phyloP scores from a whole-genome alignment of 805 yeast species.

The Cyberlindnera lachancei region DNA sequence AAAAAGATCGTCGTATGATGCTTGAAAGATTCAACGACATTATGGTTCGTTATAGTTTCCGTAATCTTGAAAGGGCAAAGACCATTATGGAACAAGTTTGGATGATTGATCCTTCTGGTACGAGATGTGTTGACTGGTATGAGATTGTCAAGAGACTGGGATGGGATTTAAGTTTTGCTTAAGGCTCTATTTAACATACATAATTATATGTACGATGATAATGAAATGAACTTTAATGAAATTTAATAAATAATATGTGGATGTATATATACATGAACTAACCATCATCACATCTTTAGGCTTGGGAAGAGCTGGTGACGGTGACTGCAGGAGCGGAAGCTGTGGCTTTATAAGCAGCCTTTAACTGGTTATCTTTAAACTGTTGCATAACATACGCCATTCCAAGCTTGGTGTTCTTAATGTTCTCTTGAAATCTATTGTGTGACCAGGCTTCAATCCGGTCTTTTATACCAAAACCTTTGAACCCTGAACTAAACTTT shows the following conservation, averaged over 20 bases:
- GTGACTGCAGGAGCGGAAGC: no score
- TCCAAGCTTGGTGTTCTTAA: slow-evolving; percentile 61
- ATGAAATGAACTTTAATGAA: no score
- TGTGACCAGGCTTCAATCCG: slow-evolving; percentile 81
- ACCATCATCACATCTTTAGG: neutral
- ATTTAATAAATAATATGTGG: no score
- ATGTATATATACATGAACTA: neutral
- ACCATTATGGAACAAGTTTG: slow-evolving; percentile 33
- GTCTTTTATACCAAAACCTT: slow-evolving; percentile 52
- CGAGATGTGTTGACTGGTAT: slow-evolving; percentile 66
- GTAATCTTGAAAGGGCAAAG: slow-evolving; percentile 44
- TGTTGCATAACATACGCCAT: slow-evolving; percentile 71
- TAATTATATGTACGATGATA: neutral
- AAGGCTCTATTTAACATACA: neutral
- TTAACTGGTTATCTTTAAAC: slow-evolving; percentile 27
- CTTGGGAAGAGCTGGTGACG: no score
- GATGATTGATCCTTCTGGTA: slow-evolving; percentile 42
- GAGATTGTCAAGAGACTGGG: slow-evolving; percentile 55
- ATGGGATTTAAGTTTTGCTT: slow-evolving; percentile 77
- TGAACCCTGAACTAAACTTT: slow-evolving; percentile 64
- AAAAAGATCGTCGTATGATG: slow-evolving; percentile 47
- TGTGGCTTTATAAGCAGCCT: no score
- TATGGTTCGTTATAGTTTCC: slow-evolving; percentile 58
- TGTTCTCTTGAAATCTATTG: slow-evolving; percentile 58
- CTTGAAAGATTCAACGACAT: slow-evolving; percentile 44